Percentiles rank a stretch among this genome's conserved stretches.
These are phyloP conservation scores for Pterulicium gracile DNA, from an alignment of 1,284 basidiomycete genomes.

Conservation along the genomic window DNA sequence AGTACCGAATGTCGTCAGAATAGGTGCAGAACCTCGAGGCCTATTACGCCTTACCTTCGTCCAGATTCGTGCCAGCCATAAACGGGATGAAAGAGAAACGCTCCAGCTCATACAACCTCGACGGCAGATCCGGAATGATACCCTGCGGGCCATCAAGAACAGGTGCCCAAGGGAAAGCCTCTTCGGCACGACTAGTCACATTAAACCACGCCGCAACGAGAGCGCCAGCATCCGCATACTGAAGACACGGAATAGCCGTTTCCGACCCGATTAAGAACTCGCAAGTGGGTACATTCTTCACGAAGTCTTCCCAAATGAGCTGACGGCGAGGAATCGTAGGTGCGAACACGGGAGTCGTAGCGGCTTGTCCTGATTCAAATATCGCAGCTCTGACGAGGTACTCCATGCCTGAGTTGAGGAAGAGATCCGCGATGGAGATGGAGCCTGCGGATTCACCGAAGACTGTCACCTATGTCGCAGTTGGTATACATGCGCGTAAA, in stretches of 20 bases:
- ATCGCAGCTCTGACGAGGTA: slow-evolving; percentile 34
- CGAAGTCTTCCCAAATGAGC: slow-evolving; percentile 31
- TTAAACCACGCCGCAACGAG: slow-evolving; percentile 21
- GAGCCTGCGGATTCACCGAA: slow-evolving; percentile 47
- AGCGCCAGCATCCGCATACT: slow-evolving; percentile 23
- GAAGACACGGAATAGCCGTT: slow-evolving; percentile 30
- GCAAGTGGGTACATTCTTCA: slow-evolving; percentile 25
- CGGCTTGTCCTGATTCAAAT: slow-evolving; percentile 31
- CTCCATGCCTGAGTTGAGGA: slow-evolving; percentile 29
- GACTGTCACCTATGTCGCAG: slow-evolving; percentile 30
- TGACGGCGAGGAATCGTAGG: slow-evolving; percentile 19
- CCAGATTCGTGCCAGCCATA: slow-evolving; percentile 35
- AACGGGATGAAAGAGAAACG: slow-evolving; percentile 31
- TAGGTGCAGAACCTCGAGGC: neutral
- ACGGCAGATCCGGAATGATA: slow-evolving; percentile 30
- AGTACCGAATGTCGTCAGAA: slow-evolving; percentile 1
- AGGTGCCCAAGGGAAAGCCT: slow-evolving; percentile 26
- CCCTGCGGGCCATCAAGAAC: slow-evolving; percentile 31
- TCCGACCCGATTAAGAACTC: slow-evolving; percentile 17
- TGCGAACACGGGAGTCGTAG: slow-evolving; percentile 19
- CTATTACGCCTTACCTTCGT: slow-evolving; percentile 27
- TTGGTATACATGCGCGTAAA: too few species aligned
- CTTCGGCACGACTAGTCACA: slow-evolving; percentile 15
- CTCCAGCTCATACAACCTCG: slow-evolving; percentile 21
- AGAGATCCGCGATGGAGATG: slow-evolving; percentile 30